Base-by-base conservation (phyloP, 495 filamentous ascomycete species). In the Coniosporium apollinis region DNA sequence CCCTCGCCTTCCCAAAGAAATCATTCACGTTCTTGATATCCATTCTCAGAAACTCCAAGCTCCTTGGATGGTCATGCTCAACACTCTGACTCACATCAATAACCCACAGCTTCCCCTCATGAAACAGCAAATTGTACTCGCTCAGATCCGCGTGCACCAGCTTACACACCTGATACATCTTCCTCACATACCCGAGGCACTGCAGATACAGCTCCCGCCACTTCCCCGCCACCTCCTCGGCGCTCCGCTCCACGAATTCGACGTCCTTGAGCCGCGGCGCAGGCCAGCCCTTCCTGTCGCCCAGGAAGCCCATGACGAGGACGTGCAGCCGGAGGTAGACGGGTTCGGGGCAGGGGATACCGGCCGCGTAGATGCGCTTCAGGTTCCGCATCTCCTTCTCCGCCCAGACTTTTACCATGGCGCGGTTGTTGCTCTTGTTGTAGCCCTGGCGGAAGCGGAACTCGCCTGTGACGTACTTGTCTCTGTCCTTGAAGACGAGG, bases 41-140 rank as follows among this genome's bases (percentile, higher is more conserved):
- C 82, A 92, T 94, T 14, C 86, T 72, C 39, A 96, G 60, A 54
- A 97, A 96, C 52, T 94, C 84, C 14, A 91, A 64, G 21, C 78
- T 83, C 39, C 80, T 66, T 1, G 89, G 87, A 56, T 97, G 89
- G 38, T 96, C 84, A 50, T 93, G 85, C 60, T 94, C 89, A 19
- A 97, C 89, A 47, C 75, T 82, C 56, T 97, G 89, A 44, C 83
- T 92, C 29, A 97, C 89, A 61, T 97, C 89, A 47, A 97, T 97
- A 49, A 97, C 75, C 65, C 79, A 91, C 0, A 93, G 67, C 45
- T 75, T 73, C 30, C 70, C 64, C 46, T 85, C 67, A 56, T 94
- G 72, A 59, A 91, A 96, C 0, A 97, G 69, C 29, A 93, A 69
- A 46, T 97, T 97, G 64, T 96, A 97, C 61, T 96, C 89, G 57